Percentiles rank a stretch among this genome's conserved stretches.
These are phyloP conservation scores for Pseudogymnoascus sp. DNA, from an alignment of 2,329 filamentous ascomycete genomes.

Conservation along the genomic window DNA sequence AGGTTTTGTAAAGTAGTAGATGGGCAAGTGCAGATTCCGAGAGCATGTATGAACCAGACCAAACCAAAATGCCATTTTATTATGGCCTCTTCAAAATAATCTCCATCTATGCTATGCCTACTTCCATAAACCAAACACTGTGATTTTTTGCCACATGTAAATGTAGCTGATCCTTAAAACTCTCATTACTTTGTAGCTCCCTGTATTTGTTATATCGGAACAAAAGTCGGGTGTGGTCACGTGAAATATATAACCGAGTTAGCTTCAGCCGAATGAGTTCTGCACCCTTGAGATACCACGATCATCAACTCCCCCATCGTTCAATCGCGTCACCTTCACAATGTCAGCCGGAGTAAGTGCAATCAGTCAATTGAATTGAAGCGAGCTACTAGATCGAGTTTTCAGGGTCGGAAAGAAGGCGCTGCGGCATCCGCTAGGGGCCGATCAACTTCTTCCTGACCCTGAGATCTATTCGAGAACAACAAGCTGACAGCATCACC, in stretches of 20 bases:
- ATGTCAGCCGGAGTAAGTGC: slow-evolving; percentile 61
- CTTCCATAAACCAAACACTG: background rate
- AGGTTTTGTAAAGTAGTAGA: background rate
- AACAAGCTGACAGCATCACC: slow-evolving; percentile 10
- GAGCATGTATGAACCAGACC: slow-evolving; percentile 2
- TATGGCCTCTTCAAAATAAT: background rate
- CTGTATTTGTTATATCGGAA: background rate
- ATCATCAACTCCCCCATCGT: slow-evolving; percentile 44
- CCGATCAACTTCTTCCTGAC: background rate
- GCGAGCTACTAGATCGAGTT: background rate
- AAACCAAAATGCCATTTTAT: background rate
- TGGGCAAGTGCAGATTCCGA: slow-evolving; percentile 1
- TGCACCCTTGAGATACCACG: slow-evolving; percentile 27
- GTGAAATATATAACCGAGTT: slow-evolving; percentile 11
- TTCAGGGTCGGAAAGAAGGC: background rate
- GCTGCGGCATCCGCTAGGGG: background rate
- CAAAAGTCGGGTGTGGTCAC: slow-evolving; percentile 2
- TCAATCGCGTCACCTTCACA: slow-evolving; percentile 45
- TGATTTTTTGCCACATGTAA: background rate
- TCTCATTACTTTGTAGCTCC: background rate
- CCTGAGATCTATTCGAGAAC: slow-evolving; percentile 1
- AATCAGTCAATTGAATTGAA: slow-evolving; percentile 24
- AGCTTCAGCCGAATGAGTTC: slow-evolving; percentile 12
- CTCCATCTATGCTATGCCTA: background rate
- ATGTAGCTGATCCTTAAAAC: background rate